A percentile compares a stretch with the other conserved stretches of the same genome.
Evolutionary conservation across 225 moss, liverwort and hornwort genomes (phyloP).

Genomic region (Sphagnum tenellum): DNA sequence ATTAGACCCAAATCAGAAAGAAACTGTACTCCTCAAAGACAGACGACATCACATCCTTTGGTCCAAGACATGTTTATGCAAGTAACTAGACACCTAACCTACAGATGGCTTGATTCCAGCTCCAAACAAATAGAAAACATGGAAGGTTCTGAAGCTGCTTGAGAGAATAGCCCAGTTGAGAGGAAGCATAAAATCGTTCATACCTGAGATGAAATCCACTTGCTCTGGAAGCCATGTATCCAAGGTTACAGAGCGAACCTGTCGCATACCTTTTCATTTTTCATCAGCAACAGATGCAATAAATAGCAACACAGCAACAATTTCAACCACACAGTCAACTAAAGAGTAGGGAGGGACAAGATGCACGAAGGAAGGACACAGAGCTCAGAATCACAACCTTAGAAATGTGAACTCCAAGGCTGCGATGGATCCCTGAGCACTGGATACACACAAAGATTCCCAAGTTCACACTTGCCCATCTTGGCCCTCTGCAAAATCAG

Average conservation of each 20-base stretch:
- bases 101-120: too few species aligned
- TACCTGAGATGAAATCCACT: constrained; percentile 93
- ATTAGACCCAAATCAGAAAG: too few species aligned
- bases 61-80: too few species aligned
- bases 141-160: too few species aligned
- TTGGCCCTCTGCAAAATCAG: constrained; percentile 65
- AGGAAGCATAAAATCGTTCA: background rate
- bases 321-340: too few species aligned
- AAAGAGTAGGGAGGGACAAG: too few species aligned
- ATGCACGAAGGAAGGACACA: too few species aligned
- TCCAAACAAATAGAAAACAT: too few species aligned
- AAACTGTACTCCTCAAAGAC: too few species aligned
- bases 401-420: constrained; percentile 98
- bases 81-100: too few species aligned
- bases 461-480: constrained; percentile 99
- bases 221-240: constrained; percentile 99
- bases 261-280: background rate
- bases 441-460: constrained; percentile 98
- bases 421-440: constrained; percentile 98
- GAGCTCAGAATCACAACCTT: constrained; percentile 39
- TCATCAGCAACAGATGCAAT: background rate
- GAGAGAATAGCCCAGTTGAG: too few species aligned
- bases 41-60: too few species aligned
- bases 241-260: constrained; percentile 97
- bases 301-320: background rate